Percentiles rank a stretch among this genome's conserved stretches.
These are phyloP conservation scores for Persicaria tinctoria DNA, from an alignment of 148 eudicot genomes.

Conservation along the genomic window DNA sequence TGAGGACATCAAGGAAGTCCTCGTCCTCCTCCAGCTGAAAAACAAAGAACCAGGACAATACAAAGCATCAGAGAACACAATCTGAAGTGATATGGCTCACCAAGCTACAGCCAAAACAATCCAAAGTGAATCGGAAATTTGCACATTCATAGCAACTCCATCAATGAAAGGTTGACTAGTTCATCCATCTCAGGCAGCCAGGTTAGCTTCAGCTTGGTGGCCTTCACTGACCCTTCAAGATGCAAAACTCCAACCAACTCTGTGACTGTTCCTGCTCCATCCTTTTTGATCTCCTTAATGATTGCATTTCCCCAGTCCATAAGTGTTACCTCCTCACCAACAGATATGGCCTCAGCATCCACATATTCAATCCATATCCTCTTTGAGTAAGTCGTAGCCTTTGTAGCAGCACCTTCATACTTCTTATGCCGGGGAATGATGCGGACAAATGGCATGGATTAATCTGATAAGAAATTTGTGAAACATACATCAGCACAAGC, in stretches of 20 bases:
- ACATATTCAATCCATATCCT: conserved; percentile 77
- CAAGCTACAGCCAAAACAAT: no score
- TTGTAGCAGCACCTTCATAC: conserved; percentile 80
- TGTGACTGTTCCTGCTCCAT: conserved; percentile 53
- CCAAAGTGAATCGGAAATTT: no score
- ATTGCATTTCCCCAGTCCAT: conserved; percentile 99
- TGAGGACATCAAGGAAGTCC: conserved; percentile 75
- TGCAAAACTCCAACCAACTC: conserved; percentile 67
- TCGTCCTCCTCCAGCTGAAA: conserved; percentile 84
- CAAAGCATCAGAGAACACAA: no score
- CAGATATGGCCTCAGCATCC: conserved; percentile 72
- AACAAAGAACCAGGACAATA: background rate
- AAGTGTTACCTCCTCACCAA: conserved; percentile 74
- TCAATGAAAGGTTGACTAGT: conserved; percentile 59
- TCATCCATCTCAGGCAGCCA: conserved; percentile 81
- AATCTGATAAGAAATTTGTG: no score
- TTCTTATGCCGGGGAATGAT: conserved; percentile 85
- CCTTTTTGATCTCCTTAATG: conserved; percentile 69
- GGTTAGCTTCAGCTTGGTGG: conserved; percentile 94
- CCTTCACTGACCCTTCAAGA: conserved; percentile 86
- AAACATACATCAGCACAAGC: no score
- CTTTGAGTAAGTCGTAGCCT: conserved; percentile 70
- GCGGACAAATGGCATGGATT: conserved; percentile 63
- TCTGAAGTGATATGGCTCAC: no score
- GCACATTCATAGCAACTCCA: conserved; percentile 24